phyloP scores from a whole-genome alignment of 257 asterid species.

The Anisodus acutangulus region DNA sequence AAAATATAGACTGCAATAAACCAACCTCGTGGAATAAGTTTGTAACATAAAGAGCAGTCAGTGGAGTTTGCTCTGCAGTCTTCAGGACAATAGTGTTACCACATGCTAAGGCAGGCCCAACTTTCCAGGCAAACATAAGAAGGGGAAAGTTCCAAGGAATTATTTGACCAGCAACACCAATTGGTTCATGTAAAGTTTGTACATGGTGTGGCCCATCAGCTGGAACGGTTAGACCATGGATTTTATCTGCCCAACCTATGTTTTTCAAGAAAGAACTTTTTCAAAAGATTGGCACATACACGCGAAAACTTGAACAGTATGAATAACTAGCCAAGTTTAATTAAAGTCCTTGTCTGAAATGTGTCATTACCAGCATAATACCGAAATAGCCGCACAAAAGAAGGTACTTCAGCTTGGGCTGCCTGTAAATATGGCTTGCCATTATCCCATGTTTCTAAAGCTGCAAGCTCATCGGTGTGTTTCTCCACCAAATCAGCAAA shows the following conservation, averaged over 20 bases:
- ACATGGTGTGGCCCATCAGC: conserved; percentile 73
- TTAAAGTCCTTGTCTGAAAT: neutral
- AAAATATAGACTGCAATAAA: neutral
- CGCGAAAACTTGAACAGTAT: neutral
- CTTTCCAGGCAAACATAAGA: conserved; percentile 81
- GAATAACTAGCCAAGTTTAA: neutral
- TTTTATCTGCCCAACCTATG: conserved; percentile 83
- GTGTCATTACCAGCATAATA: conserved; percentile 67
- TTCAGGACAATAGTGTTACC: conserved; percentile 78
- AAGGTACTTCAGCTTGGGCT: conserved; percentile 56
- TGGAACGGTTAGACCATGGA: conserved; percentile 74
- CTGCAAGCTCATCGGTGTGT: conserved; percentile 65
- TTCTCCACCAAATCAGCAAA: conserved; percentile 75
- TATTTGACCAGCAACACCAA: conserved; percentile 84
- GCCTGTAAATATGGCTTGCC: conserved; percentile 81
- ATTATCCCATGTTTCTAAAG: conserved; percentile 79
- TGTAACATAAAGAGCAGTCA: conserved; percentile 73
- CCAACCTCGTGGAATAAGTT: conserved; percentile 73
- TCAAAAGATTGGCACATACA: neutral
- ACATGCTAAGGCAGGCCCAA: conserved; percentile 77
- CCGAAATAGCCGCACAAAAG: conserved; percentile 57
- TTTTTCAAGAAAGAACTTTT: neutral
- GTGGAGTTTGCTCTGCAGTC: conserved; percentile 88
- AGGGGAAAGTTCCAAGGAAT: conserved; percentile 91
- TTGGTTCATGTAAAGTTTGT: conserved; percentile 78